Percentiles rank a stretch among this genome's conserved stretches.
Conservation (phyloP, 768 basidiomycete genomes). For the Boletus sp. region DNA sequence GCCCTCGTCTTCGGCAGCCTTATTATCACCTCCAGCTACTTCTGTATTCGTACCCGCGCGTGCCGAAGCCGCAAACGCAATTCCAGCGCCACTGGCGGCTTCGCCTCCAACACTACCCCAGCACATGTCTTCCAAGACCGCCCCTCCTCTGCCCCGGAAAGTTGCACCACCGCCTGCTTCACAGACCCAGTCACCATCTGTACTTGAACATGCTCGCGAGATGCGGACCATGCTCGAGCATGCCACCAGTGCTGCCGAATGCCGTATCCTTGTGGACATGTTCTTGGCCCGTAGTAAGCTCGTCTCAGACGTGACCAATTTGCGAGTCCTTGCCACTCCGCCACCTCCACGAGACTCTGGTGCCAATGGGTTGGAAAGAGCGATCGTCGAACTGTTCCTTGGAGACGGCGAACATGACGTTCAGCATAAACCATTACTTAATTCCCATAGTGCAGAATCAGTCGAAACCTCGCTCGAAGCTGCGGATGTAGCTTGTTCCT, state of each 20-base stretch:
- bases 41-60: slow-evolving; percentile 1
- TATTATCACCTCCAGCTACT: slow-evolving; percentile 2
- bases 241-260: slow-evolving; percentile 79
- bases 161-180: slow-evolving; percentile 13
- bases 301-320: slow-evolving; percentile 29
- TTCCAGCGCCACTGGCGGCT: not conserved
- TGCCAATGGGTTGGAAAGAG: slow-evolving; percentile 39
- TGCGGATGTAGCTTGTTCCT: not conserved
- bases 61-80: not conserved
- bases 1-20: slow-evolving; percentile 3
- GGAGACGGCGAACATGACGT: slow-evolving; percentile 22
- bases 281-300: slow-evolving; percentile 66
- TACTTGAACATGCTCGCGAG: slow-evolving; percentile 54
- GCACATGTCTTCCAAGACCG: slow-evolving; percentile 13
- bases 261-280: slow-evolving; percentile 81
- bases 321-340: slow-evolving; percentile 32
- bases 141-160: slow-evolving; percentile 9
- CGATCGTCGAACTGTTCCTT: slow-evolving; percentile 48
- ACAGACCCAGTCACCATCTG: slow-evolving; percentile 18
- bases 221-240: slow-evolving; percentile 64
- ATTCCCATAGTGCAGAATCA: not conserved
- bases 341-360: slow-evolving; percentile 36
- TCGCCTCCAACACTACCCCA: slow-evolving; percentile 6
- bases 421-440: not conserved
- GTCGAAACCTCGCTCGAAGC: not conserved